Base-by-base conservation (phyloP, 108 stramenopile genomes). In the Licmophora abbreviata region DNA sequence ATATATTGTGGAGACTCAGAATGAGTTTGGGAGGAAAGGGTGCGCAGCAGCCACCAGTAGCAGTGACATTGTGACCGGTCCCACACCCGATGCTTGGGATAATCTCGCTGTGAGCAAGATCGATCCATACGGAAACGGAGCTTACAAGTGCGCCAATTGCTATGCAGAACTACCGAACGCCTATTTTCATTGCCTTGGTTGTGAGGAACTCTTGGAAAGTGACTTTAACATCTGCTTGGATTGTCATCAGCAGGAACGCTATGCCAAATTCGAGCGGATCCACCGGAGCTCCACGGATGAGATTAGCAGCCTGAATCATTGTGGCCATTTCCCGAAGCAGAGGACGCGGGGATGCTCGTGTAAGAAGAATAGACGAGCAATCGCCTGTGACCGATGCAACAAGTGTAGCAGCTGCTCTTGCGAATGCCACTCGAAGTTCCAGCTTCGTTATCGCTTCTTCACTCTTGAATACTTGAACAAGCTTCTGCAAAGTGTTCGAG, bases 161-260 rank as follows among this genome's bases (percentile, higher is more conserved):
- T 41, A 47, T 29, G 69, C 77, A 48, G 93, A 94, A 48, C 44
- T 94, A 33, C 80, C 72, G 10, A 94, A 91, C 58, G 59, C 76
- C 2, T 94, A 88, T 59, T 84, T 79, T 60, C 92, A 94, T 44
- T 94, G 92, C 53, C 72, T 77, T 43, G 92, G 92, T 4, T 94
- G 92, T 49, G 87, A 94, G 58, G 56, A 69, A 15, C 60, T 94
- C 8, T 66, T 94, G 4, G 61, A 63, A 25, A 84, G 77, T 51
- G 88, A 88, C 58, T 81, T 79, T 53, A 91, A 88, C 51, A 85
- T 94, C 21, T 94, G 92, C 56, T 43, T 55, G 14, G 63, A 54
- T 22, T 94, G 92, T 40, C 74, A 90, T 25, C n/a, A 56, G 10
- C 69, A 77, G n/a, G 61, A 57, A 37, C 44, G 65, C 32, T 63